Evolutionary conservation across 768 basidiomycete genomes (phyloP).

Genomic region (Serendipita sp.): DNA sequence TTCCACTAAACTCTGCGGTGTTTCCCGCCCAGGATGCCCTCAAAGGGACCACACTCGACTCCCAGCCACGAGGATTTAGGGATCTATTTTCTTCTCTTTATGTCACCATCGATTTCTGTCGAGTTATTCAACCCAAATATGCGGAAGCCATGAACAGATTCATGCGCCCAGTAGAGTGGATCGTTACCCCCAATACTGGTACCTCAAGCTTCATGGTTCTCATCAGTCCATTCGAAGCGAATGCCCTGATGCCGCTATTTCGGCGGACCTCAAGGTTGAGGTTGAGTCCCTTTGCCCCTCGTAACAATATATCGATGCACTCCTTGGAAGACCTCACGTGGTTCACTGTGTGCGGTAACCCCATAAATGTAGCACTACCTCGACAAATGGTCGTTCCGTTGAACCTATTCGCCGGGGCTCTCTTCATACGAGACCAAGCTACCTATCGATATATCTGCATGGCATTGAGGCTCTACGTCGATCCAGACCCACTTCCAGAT

Average conservation of each 20-base stretch:
- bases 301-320: conserved; percentile 21
- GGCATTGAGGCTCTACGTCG: conserved; percentile 23
- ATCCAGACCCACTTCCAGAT: neutral
- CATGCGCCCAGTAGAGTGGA: conserved; percentile 29
- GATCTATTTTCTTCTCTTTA: conserved; percentile 17
- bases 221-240: conserved; percentile 28
- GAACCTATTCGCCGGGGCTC: conserved; percentile 31
- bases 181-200: conserved; percentile 19
- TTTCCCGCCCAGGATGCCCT: neutral
- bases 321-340: conserved; percentile 26
- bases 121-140: conserved; percentile 16
- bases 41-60: conserved; percentile 16
- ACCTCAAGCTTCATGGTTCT: conserved; percentile 19
- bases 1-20: conserved; percentile 15
- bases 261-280: conserved; percentile 20
- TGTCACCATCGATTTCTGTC: conserved; percentile 24
- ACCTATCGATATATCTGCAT: conserved; percentile 24
- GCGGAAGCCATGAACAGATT: conserved; percentile 20
- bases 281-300: conserved; percentile 31
- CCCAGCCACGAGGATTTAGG: conserved; percentile 12
- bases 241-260: conserved; percentile 26
- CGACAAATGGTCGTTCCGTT: conserved; percentile 16
- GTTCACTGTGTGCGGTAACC: conserved; percentile 17
- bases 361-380: conserved; percentile 5
- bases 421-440: conserved; percentile 23